Evolutionary conservation across 2,329 filamentous ascomycete species (phyloP).

Genomic region (Arthrobotrys entomopaga): DNA sequence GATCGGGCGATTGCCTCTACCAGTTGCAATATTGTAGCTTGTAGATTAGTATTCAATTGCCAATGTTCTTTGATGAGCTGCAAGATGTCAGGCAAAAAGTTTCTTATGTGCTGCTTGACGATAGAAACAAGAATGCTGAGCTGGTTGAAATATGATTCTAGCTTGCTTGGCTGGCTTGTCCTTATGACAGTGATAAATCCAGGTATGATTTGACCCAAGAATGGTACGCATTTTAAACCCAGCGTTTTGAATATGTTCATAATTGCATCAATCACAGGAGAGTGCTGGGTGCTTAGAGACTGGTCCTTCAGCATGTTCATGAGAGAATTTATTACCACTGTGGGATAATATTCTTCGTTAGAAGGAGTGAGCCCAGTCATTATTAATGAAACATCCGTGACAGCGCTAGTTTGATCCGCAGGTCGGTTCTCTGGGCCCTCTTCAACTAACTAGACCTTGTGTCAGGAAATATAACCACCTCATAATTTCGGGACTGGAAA

Average conservation of each 20-base stretch:
- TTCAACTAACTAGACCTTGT: slow-evolving; percentile 77
- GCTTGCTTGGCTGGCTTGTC: slow-evolving; percentile 77
- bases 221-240: slow-evolving; percentile 93
- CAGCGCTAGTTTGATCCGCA: slow-evolving; percentile 71
- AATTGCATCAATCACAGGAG: slow-evolving; percentile 92
- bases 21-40: slow-evolving; percentile 88
- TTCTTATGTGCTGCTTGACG: slow-evolving; percentile 93
- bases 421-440: slow-evolving; percentile 83
- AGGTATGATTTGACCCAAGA: slow-evolving; percentile 91
- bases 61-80: slow-evolving; percentile 89
- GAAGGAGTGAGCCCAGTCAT: slow-evolving; percentile 97
- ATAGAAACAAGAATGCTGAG: slow-evolving; percentile 92
- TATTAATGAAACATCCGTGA: slow-evolving; percentile 95
- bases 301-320: slow-evolving; percentile 91
- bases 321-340: slow-evolving; percentile 94
- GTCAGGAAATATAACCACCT: not conserved
- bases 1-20: slow-evolving; percentile 94
- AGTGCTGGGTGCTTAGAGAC: slow-evolving; percentile 89
- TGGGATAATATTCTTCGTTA: slow-evolving; percentile 98
- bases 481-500: too few species aligned
- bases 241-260: slow-evolving; percentile 99
- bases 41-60: slow-evolving; percentile 80
- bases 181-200: slow-evolving; percentile 91
- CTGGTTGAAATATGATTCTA: slow-evolving; percentile 98
- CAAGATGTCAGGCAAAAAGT: slow-evolving; percentile 87